These are phyloP conservation scores for Garcia nutans DNA, from an alignment of 345 rosid genomes.

Conservation along the genomic window DNA sequence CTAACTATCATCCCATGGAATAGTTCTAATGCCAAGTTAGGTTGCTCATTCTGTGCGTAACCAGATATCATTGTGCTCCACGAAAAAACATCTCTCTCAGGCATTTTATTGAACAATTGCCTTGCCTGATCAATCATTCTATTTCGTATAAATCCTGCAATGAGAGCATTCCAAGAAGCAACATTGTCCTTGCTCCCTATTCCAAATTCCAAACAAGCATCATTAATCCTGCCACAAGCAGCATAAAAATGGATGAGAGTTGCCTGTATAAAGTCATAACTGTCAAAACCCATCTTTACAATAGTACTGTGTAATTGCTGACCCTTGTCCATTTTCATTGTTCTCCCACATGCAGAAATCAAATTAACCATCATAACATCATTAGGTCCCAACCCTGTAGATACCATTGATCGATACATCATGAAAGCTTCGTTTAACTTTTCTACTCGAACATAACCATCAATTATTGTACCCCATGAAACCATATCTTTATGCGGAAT, in stretches of 20 bases:
- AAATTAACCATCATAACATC: slow-evolving; percentile 73
- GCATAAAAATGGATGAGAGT: slow-evolving; percentile 68
- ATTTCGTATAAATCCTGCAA: slow-evolving; percentile 61
- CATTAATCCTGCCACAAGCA: slow-evolving; percentile 46
- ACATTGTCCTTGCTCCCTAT: slow-evolving; percentile 47
- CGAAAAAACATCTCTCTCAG: slow-evolving; percentile 68
- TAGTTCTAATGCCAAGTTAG: slow-evolving; percentile 50
- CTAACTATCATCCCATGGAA: slow-evolving; percentile 54
- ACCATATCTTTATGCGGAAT: slow-evolving; percentile 64
- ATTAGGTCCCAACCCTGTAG: slow-evolving; percentile 46
- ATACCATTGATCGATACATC: slow-evolving; percentile 51
- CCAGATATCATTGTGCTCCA: slow-evolving; percentile 85
- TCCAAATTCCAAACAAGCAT: slow-evolving; percentile 62
- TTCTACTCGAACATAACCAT: slow-evolving; percentile 53
- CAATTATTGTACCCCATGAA: slow-evolving; percentile 75
- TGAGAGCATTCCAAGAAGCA: slow-evolving; percentile 65
- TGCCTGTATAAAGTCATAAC: slow-evolving; percentile 63
- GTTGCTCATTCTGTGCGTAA: slow-evolving; percentile 55
- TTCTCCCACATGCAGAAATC: slow-evolving; percentile 66
- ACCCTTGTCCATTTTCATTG: slow-evolving; percentile 40
- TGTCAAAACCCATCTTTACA: slow-evolving; percentile 62
- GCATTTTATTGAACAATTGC: slow-evolving; percentile 55
- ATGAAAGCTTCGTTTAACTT: slow-evolving; percentile 54
- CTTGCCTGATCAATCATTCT: slow-evolving; percentile 59
- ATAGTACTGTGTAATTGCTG: slow-evolving; percentile 55